Conservation (phyloP, 306 rosid species). For the Quercus bicolor region DNA sequence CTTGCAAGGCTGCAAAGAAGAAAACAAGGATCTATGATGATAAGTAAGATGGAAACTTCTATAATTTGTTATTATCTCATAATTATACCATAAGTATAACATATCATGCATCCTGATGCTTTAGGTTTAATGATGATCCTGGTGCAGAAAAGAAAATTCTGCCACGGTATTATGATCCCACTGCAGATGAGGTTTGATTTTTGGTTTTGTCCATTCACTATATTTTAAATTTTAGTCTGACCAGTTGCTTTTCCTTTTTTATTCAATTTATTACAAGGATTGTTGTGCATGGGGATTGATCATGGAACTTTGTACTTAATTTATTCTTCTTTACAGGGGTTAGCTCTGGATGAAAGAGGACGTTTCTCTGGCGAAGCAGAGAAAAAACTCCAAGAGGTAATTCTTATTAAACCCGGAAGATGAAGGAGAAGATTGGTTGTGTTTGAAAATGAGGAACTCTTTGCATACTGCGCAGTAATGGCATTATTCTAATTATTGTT, state of each 20-base stretch:
- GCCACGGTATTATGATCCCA: constrained; percentile 86
- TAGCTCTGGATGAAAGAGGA: constrained; percentile 79
- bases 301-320: constrained; percentile 9
- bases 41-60: constrained; percentile 54
- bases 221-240: background rate
- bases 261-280: constrained; percentile 12
- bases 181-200: constrained; percentile 60
- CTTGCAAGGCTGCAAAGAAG: constrained; percentile 88
- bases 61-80: background rate
- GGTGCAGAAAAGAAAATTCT: constrained; percentile 70
- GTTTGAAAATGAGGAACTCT: constrained; percentile 4
- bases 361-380: constrained; percentile 71
- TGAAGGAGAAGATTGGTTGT: constrained; percentile 8
- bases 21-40: constrained; percentile 72
- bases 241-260: background rate
- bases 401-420: background rate
- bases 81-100: background rate
- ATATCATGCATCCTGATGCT: constrained; percentile 18
- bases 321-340: constrained; percentile 50
- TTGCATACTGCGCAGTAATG: background rate
- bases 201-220: background rate
- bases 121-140: constrained; percentile 88
- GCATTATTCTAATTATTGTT: no score
- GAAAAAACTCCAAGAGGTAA: constrained; percentile 86
- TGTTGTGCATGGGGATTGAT: constrained; percentile 9